Base-by-base conservation (phyloP, 1,139 yeast species). In the Candida sanyaensis region DNA sequence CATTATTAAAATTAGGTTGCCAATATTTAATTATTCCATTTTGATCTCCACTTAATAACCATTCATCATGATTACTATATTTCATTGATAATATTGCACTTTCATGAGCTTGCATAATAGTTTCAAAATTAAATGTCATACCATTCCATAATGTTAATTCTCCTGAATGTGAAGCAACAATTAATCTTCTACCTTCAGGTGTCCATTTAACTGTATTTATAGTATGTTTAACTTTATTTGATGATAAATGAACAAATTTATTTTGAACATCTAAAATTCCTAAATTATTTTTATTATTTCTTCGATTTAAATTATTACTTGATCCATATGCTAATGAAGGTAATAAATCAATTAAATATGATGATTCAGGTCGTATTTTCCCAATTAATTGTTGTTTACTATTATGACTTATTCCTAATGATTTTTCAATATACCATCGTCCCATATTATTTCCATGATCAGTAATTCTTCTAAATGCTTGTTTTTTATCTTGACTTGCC, bases 81-180 rank as follows among this genome's bases (percentile, higher is more conserved):
- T 82, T 80, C 62, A 90, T 72, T 0, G 95, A 77, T 29, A 93
- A 78, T 31, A 93, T 87, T 0, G 97, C 92, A 52, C 87, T 79
- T 64, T 95, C 99, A 68, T 95, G 99, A 0, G 99, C 98, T 71
- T 93, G 99, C 95, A 92, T 93, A 56, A 95, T 91, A 44, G 97
- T 89, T 65, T 93, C 99, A 63, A 93, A 92, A 63, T 90, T 91
- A 71, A 93, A 93, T 6, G 96, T 87, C 78, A 88, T 81, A 11
- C 98, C 98, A 65, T 92, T 92, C 99, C 99, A 93, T 38, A 93
- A 74, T 6, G 99, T 92, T 66, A 93, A 92, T 63, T 93, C 99
- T 31, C 99, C 99, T 53, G 91, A 83, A 68, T 88, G 91, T 13
- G 96, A 84, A 0, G 96, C 96, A 6, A 96, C 96, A 44, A 93